Base-by-base conservation (phyloP, 345 rosid species). In the Jatropha curcas region DNA sequence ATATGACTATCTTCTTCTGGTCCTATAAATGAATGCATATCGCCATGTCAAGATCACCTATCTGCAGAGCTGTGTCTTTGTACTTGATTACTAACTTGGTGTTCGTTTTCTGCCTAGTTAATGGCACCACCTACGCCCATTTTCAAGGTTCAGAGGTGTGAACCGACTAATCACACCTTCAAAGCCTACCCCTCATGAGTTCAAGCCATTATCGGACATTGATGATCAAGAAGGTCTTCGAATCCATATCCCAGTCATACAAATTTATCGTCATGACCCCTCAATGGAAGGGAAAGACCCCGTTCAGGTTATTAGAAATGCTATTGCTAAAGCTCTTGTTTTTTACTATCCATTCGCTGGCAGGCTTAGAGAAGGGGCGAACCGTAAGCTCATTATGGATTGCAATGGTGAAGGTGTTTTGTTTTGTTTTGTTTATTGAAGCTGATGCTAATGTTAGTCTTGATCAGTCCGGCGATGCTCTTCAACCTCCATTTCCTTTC, bases 271-370 rank as follows among this genome's bases (percentile, higher is more conserved):
- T 0, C 4, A 50, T 10, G 31, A 51, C 25, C 76, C 76, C 11
- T 56, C 71, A 24, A 77, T 59, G 80, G 17, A 39, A 66, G 72
- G 72, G 41, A 35, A n/a, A 14, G 80, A 77, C 43, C 80, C 80
- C 3, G 72, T 3, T 1, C 31, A 37, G 63, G 62, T 77, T 3
- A 66, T 77, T 4, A 51, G 68, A 3, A 63, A 66, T 34, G 72
- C 76, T 17, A 37, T 77, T 41, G 63, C 69, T 24, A 45, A 71
- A 31, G 17, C 76, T 5, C 76, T 77, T 0, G 76, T 77, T 68
- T 71, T 59, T 55, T 76, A 76, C 45, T 64, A 76, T 33, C 79
- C 79, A 7, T 55, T 76, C 20, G 79, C 79, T 1, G 79, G 79
- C 35, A 64, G 79, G 71, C 65, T 76, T 4, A 70, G 71, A 56